Percentiles rank a stretch among this genome's conserved stretches.
Conservation (phyloP, 768 basidiomycete genomes). For the Xerocomellus chrysenteron region DNA sequence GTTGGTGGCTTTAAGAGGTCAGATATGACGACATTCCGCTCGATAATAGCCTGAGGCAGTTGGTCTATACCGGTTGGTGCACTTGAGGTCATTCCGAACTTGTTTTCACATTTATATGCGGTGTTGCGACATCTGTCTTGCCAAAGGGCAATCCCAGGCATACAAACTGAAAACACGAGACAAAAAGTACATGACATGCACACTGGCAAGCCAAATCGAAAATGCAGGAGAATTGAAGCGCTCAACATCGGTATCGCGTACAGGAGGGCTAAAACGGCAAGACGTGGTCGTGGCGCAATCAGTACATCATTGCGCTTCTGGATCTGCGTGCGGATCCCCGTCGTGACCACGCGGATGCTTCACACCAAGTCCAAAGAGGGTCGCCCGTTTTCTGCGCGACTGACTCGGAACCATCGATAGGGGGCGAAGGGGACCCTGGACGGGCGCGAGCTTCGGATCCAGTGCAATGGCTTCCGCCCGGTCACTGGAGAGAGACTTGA, state of each 20-base stretch:
- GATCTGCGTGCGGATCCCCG: not conserved
- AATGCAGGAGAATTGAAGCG: not conserved
- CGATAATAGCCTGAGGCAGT: too few relatives aligned
- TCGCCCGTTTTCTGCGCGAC: constrained; percentile 13
- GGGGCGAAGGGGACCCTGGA: constrained; percentile 33
- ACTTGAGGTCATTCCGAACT: not conserved
- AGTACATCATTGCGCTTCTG: constrained; percentile 2
- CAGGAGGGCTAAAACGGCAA: not conserved
- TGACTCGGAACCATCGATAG: constrained; percentile 24
- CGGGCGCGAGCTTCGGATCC: constrained; percentile 34
- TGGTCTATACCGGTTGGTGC: too few relatives aligned
- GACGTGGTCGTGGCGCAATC: not conserved
- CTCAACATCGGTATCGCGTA: not conserved
- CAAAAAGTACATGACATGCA: constrained; percentile 5
- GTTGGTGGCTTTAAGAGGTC: too few relatives aligned
- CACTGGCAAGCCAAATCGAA: not conserved
- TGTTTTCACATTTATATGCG: not conserved
- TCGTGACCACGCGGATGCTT: constrained; percentile 2
- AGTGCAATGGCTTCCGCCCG: constrained; percentile 25
- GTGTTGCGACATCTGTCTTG: not conserved
- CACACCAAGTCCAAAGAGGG: constrained; percentile 23
- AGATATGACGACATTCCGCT: too few relatives aligned
- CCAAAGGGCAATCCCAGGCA: not conserved
- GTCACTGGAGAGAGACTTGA: constrained; percentile 24
- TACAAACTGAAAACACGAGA: constrained; percentile 18